Conservation (phyloP, 441 rosid species). For the Metrosideros polymorpha region DNA sequence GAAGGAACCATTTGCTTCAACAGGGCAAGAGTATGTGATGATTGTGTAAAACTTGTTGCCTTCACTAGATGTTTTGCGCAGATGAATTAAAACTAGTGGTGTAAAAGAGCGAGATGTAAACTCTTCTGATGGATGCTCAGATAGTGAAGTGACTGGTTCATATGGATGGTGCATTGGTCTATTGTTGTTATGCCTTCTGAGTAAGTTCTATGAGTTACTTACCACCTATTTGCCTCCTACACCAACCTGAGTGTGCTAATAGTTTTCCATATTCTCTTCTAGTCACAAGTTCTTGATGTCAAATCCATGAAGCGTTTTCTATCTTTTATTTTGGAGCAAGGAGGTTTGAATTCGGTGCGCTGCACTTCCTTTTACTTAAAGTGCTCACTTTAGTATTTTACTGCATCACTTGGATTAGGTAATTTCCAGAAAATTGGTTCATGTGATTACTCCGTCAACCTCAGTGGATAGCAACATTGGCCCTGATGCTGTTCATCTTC, state of each 20-base stretch:
- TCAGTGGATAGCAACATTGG: conserved; percentile 61
- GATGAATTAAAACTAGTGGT: neutral
- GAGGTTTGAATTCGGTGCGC: neutral
- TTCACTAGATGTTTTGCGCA: neutral
- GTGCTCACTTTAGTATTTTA: neutral
- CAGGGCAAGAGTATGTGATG: neutral
- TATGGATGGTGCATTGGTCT: neutral
- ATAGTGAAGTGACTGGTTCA: neutral
- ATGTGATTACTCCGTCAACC: conserved; percentile 84
- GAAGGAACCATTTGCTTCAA: neutral
- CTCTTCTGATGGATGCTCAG: neutral
- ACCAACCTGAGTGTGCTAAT: neutral
- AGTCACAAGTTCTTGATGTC: neutral
- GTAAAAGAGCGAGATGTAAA: neutral
- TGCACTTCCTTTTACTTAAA: neutral
- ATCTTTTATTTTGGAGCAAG: neutral
- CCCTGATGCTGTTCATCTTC: conserved; percentile 92
- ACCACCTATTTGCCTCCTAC: neutral
- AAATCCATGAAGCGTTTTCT: neutral
- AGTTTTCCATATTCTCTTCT: neutral
- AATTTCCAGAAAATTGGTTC: conserved; percentile 64
- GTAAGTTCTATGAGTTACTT: neutral
- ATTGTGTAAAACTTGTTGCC: neutral
- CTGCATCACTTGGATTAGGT: conserved; percentile 29
- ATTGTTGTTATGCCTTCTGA: neutral